phyloP scores from a whole-genome alignment of 208 protist genomes.

The Leishmania tropica region DNA sequence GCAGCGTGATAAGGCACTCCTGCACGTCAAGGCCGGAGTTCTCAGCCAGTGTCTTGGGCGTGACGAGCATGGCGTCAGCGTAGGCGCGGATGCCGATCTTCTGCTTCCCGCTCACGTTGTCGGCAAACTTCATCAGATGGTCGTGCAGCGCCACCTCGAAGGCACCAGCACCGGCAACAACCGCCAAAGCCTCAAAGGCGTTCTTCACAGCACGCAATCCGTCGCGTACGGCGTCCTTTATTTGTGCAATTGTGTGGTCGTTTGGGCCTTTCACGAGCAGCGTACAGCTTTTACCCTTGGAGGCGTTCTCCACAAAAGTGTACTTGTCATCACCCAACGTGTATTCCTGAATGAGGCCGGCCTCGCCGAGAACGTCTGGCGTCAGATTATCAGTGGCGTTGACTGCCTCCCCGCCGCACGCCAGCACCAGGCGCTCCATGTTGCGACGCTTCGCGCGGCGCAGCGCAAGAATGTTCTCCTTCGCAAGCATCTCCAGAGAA shows the following conservation, averaged over 20 bases:
- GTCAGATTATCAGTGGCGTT: conserved; percentile 98
- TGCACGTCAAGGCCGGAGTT: conserved; percentile 99
- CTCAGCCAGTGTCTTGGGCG: conserved; percentile 99
- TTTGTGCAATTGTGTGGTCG: conserved; percentile 99
- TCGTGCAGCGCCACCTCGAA: conserved; percentile 97
- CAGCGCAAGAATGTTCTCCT: conserved; percentile 98
- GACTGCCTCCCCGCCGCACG: conserved; percentile 98
- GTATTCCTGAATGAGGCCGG: conserved; percentile 98
- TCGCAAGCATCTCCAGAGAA: conserved; percentile 99
- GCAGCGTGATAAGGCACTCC: conserved; percentile 96
- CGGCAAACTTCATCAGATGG: conserved; percentile 93
- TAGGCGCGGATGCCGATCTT: conserved; percentile 99
- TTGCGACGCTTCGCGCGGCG: conserved; percentile 99
- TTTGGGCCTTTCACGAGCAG: conserved; percentile 99
- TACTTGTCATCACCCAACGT: conserved; percentile 99
- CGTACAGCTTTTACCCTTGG: conserved; percentile 98
- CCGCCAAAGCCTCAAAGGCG: conserved; percentile 93
- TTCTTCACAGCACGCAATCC: conserved; percentile 99
- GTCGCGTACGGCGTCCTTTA: conserved; percentile 99
- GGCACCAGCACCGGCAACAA: conserved; percentile 98
- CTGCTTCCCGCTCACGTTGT: conserved; percentile 85
- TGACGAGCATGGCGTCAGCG: conserved; percentile 98
- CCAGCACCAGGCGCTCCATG: conserved; percentile 98
- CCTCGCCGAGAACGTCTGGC: conserved; percentile 94
- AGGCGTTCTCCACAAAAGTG: conserved; percentile 99